These are phyloP conservation scores for Akanthomyces muscarius DNA, from an alignment of 2,329 filamentous ascomycete genomes.

Conservation along the genomic window DNA sequence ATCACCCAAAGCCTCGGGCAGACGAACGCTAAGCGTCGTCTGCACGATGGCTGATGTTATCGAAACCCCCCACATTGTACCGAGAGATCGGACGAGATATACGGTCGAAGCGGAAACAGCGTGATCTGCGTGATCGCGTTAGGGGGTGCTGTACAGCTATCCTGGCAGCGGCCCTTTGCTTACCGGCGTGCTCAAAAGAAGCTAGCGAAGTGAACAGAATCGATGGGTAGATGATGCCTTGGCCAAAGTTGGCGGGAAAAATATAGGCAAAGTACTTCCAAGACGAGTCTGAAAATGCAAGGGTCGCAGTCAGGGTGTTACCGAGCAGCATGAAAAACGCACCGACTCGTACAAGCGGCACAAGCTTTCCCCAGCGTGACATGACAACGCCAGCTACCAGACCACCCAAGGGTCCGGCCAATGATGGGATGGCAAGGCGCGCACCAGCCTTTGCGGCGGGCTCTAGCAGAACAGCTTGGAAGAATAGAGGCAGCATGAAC, in stretches of 20 bases:
- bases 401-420: conserved; percentile 55
- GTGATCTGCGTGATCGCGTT: conserved; percentile 43
- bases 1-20: conserved; percentile 50
- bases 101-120: conserved; percentile 59
- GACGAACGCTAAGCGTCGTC: conserved; percentile 52
- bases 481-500: conserved; percentile 68
- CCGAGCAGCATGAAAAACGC: conserved; percentile 50
- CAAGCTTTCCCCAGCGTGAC: conserved; percentile 50
- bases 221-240: conserved; percentile 55
- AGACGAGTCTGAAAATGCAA: conserved; percentile 45
- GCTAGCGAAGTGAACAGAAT: conserved; percentile 60
- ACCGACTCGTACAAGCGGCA: conserved; percentile 48
- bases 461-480: conserved; percentile 62
- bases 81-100: conserved; percentile 60
- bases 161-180: conserved; percentile 17
- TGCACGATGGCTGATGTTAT: conserved; percentile 60
- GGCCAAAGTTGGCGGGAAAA: conserved; percentile 55
- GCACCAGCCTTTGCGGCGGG: conserved; percentile 61
- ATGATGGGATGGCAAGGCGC: conserved; percentile 58
- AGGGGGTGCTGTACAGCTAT: neutral
- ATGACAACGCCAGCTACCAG: conserved; percentile 56
- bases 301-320: conserved; percentile 47
- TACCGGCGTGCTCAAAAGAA: conserved; percentile 58
- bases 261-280: conserved; percentile 56
- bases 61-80: conserved; percentile 62